Evolutionary conservation across 2,329 filamentous ascomycete genomes (phyloP).

Genomic region (Calonectria pauciramosa): DNA sequence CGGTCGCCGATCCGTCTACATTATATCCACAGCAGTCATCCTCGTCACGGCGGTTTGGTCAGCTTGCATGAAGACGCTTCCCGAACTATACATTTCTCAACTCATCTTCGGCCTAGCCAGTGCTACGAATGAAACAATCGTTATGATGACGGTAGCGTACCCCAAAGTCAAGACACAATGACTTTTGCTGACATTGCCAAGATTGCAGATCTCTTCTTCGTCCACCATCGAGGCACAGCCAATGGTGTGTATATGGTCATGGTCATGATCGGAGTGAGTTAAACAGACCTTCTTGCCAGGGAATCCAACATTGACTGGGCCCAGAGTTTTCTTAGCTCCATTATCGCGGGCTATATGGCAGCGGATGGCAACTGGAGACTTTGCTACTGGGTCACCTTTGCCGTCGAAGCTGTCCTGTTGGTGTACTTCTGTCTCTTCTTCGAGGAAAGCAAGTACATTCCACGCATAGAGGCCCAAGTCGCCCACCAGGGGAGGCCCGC

Average conservation of each 20-base stretch:
- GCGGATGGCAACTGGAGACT: conserved; percentile 41
- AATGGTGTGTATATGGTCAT: conserved; percentile 46
- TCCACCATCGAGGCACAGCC: conserved; percentile 46
- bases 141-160: conserved; percentile 50
- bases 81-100: conserved; percentile 38
- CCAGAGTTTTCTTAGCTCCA: conserved; percentile 42
- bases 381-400: conserved; percentile 41
- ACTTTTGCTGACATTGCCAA: background rate
- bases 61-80: conserved; percentile 30
- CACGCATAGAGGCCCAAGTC: conserved; percentile 20
- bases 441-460: conserved; percentile 48
- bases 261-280: conserved; percentile 45
- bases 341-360: conserved; percentile 47
- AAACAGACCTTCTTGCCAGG: background rate
- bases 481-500: background rate
- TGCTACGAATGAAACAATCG: conserved; percentile 52
- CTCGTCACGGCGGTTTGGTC: conserved; percentile 39
- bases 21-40: conserved; percentile 38
- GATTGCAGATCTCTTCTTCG: conserved; percentile 48
- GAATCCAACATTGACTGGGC: background rate
- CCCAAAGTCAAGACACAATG: too few species aligned
- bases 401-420: conserved; percentile 27
- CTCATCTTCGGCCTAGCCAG: conserved; percentile 49
- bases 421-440: conserved; percentile 37
- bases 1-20: conserved; percentile 46